Base-by-base conservation (phyloP, 306 rosid species). In the Neltuma alba region DNA sequence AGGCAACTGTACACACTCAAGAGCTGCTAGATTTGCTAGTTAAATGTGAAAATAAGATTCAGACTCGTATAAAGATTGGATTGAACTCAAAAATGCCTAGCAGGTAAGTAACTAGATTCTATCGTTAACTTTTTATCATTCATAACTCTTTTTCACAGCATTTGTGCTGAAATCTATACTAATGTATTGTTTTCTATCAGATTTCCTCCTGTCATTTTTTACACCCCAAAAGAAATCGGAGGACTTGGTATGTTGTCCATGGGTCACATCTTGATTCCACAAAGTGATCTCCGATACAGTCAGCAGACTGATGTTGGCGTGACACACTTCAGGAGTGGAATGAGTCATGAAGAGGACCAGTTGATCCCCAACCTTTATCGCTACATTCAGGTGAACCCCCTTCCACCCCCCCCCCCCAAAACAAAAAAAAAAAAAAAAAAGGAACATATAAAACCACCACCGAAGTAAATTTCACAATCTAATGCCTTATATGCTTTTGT, bases 261-360 rank as follows among this genome's bases (percentile, higher is more conserved):
- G 99, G 99, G 99, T 74, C 99, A 96, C 89, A 96, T 96, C 76
- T 83, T 96, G 93, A 96, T 96, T 76, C 99, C 99, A 34, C 99
- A 96, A 76, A 93, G 98, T 54, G 99, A 96, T 80, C 98, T 96
- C 30, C 91, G 99, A 48, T 91, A 93, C 88, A 96, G 97, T 84
- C 99, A 96, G 81, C 99, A 96, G 86, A 96, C 99, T 9, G 99
- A 96, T 85, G 99, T 96, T 83, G 99, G 99, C 80, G 98, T 93
- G 11, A 96, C 97, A 62, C 99, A 96, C 86, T 96, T 96, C 68
- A 93, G 99, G 85, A 96, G 99, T 89, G 99, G 99, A 42, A 96
- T 96, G 99, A 96, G 98, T 82, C 98, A 96, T 61, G 99, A 96
- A 70, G 97, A 91, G 86, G 99, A 93, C 83, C 99, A 96, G 90